Base-by-base conservation (phyloP, 176 grass and related monocot species). In the Pharus latifolius region DNA sequence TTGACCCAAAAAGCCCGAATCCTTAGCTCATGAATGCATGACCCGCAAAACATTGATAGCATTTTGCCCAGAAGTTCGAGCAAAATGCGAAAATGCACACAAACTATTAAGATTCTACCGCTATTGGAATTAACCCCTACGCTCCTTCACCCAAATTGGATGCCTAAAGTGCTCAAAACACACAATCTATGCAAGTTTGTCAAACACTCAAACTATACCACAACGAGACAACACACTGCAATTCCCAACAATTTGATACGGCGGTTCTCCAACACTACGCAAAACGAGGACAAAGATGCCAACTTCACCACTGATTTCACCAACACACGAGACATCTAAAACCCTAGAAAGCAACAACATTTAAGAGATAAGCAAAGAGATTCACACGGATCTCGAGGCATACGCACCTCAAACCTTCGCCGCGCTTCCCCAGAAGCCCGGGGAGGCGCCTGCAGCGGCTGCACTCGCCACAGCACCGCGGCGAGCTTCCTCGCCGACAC, bases 401-500 rank as follows among this genome's bases (percentile, higher is more conserved):
- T 3, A 56, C 69, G 63, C 64, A 74, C 75, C 76, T 85, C 54
- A 34, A 66, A 33, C 15, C 35, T 54, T 34, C 54, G 19, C 3
- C 63, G 40, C 50, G 50, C 29, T 26, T 28, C 38, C 18, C 33
- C 69, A 26, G 44, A 4, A 34, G 26, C 82, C 11, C 1, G 19
- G 9, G 43, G 76, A 20, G 62, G 62, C 25, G 48, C 33, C 60
- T 49, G 72, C 34, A 28, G 41, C 6, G 54, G 75, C 60, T 74
- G 82, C 75, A 74, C 35, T 40, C 64, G 69, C 82, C 82, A 85
- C 30, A 85, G 60, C 51, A 69, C 82, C 22, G 69, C 62, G 27
- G 70, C 88, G 30, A 91, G 78, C 75, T 77, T 83, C 56, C 88
- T 65, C 30, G 63, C 83, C 43, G 88, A 87, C 14, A 51, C 9